Evolutionary conservation across 768 basidiomycete genomes (phyloP).

Genomic region (Podaxis sp.): DNA sequence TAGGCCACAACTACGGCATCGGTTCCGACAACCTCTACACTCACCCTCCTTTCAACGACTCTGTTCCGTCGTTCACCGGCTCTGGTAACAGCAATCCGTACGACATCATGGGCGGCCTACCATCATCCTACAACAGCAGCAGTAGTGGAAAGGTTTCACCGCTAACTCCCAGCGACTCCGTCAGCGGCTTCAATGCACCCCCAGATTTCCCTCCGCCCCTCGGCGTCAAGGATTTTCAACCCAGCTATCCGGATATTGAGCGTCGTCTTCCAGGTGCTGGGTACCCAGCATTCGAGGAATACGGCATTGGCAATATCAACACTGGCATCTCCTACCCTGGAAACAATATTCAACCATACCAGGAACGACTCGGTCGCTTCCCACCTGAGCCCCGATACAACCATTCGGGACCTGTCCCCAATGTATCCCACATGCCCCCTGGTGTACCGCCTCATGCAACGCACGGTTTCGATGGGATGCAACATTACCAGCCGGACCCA

Average conservation of each 20-base stretch:
- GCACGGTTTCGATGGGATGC: conserved; percentile 57
- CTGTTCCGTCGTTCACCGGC: conserved; percentile 52
- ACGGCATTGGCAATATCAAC: conserved; percentile 45
- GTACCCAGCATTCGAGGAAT: conserved; percentile 42
- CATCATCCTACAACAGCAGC: conserved; percentile 45
- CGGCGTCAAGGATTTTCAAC: conserved; percentile 53
- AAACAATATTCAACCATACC: conserved; percentile 51
- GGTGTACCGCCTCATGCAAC: conserved; percentile 70
- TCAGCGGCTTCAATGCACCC: conserved; percentile 51
- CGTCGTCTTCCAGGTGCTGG: conserved; percentile 27
- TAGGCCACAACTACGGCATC: conserved; percentile 51
- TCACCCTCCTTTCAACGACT: conserved; percentile 55
- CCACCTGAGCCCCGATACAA: conserved; percentile 47
- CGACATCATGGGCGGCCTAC: conserved; percentile 59
- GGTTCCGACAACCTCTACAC: conserved; percentile 55
- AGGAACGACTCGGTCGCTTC: conserved; percentile 54
- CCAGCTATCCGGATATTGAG: conserved; percentile 59
- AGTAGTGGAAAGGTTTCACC: conserved; percentile 75
- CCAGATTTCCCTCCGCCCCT: conserved; percentile 44
- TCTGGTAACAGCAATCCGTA: conserved; percentile 48
- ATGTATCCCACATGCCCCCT: conserved; percentile 48
- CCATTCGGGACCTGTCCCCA: conserved; percentile 35
- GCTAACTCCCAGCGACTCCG: conserved; percentile 64
- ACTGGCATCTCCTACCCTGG: conserved; percentile 43
- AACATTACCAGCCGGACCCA: conserved; percentile 48